phyloP scores from a whole-genome alignment of 768 basidiomycete species.

The Saitozyma sp. region DNA sequence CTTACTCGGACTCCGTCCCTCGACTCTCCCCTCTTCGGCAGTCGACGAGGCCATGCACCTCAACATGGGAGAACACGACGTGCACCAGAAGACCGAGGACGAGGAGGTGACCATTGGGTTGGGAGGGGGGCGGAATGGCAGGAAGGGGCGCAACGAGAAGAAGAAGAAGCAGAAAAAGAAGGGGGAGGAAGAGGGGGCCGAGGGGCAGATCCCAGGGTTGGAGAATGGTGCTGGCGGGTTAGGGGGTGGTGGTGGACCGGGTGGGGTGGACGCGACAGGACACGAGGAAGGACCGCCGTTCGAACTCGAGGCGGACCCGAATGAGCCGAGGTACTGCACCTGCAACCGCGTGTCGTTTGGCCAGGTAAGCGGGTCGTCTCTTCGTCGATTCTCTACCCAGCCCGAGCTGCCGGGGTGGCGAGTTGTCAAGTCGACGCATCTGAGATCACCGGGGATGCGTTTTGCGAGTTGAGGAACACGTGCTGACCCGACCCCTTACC shows the following conservation, averaged over 20 bases:
- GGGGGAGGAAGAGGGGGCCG: constrained; percentile 8
- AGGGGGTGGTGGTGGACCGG: no score
- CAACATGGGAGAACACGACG: constrained; percentile 3
- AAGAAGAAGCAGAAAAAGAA: constrained; percentile 25
- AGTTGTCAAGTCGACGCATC: no score
- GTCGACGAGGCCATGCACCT: constrained; percentile 24
- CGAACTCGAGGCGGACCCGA: constrained; percentile 16
- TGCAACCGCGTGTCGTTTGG: constrained; percentile 50
- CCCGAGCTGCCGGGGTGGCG: no score
- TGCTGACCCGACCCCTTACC: neutral
- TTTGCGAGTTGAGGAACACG: neutral
- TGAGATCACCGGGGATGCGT: no score
- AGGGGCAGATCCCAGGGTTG: neutral
- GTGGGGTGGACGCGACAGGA: no score
- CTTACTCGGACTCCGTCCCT: constrained; percentile 42
- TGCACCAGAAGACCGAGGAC: neutral
- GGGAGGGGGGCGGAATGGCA: constrained; percentile 4
- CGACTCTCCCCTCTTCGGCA: constrained; percentile 39
- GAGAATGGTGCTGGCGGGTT: neutral
- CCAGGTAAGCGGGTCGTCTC: constrained; percentile 16
- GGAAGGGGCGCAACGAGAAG: constrained; percentile 15
- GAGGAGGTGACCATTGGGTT: constrained; percentile 4
- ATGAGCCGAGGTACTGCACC: constrained; percentile 51
- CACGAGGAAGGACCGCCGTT: no score
- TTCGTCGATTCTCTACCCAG: neutral